Evolutionary conservation across 2,329 filamentous ascomycete species (phyloP).

Genomic region (Bipolaris oryzae): DNA sequence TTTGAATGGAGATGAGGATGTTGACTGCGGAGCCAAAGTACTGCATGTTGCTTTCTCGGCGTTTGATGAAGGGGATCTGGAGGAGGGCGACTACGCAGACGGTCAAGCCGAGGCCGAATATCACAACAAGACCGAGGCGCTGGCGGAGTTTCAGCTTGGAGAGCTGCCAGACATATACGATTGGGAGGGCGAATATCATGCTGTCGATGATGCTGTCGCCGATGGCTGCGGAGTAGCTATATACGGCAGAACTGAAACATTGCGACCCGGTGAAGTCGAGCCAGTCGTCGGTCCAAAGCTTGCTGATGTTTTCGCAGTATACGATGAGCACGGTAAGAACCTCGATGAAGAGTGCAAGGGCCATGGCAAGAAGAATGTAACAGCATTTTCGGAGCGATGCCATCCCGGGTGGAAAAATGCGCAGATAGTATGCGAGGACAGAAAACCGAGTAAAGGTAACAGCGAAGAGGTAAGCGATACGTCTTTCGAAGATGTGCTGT

Average conservation of each 20-base stretch:
- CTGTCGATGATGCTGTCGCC: conserved; percentile 34
- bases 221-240: conserved; percentile 37
- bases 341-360: conserved; percentile 25
- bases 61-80: conserved; percentile 37
- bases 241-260: conserved; percentile 35
- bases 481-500: conserved; percentile 37
- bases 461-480: conserved; percentile 46
- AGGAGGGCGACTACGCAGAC: conserved; percentile 36
- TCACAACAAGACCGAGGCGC: conserved; percentile 27
- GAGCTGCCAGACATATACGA: conserved; percentile 34
- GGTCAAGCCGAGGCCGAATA: conserved; percentile 35
- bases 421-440: conserved; percentile 44
- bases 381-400: conserved; percentile 23
- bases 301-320: conserved; percentile 30
- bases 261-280: conserved; percentile 26
- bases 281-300: conserved; percentile 32
- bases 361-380: conserved; percentile 27
- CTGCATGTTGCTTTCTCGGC: conserved; percentile 20
- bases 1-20: conserved; percentile 34
- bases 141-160: conserved; percentile 29
- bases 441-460: conserved; percentile 44
- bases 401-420: conserved; percentile 41
- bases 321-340: conserved; percentile 32
- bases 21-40: conserved; percentile 39
- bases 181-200: conserved; percentile 35